Percentiles rank a stretch among this genome's conserved stretches.
Evolutionary conservation across 768 basidiomycete species (phyloP).

Genomic region (Boletus sp.): DNA sequence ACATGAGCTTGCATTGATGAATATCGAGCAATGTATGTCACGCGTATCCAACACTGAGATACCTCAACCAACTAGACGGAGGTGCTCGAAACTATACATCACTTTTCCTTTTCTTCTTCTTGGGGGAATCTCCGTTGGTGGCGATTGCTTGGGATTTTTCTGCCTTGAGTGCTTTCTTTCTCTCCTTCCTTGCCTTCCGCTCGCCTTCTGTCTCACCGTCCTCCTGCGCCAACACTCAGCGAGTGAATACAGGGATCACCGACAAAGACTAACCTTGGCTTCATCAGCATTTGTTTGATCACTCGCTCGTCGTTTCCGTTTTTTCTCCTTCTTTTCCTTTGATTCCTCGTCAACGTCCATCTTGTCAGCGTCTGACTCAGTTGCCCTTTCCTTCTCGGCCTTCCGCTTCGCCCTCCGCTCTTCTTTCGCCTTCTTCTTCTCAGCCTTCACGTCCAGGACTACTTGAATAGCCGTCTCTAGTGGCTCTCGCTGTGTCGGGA

Average conservation of each 20-base stretch:
- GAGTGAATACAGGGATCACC: slow-evolving; percentile 3
- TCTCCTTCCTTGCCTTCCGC: slow-evolving; percentile 77
- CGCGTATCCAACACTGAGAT: background rate
- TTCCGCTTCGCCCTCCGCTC: slow-evolving; percentile 69
- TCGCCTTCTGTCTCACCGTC: slow-evolving; percentile 77
- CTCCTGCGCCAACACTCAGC: slow-evolving; percentile 27
- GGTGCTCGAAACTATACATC: slow-evolving; percentile 24
- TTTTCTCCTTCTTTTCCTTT: slow-evolving; percentile 41
- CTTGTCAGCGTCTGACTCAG: slow-evolving; percentile 32
- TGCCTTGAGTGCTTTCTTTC: slow-evolving; percentile 73
- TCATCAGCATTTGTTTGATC: slow-evolving; percentile 41
- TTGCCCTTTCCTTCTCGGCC: slow-evolving; percentile 49
- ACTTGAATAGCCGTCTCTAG: slow-evolving; percentile 70
- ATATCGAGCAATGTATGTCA: background rate
- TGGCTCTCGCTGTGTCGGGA: slow-evolving; percentile 85
- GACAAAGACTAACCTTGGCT: slow-evolving; percentile 38
- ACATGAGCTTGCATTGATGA: background rate
- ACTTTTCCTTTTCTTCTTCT: slow-evolving; percentile 42
- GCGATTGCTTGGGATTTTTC: slow-evolving; percentile 57
- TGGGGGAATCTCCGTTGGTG: slow-evolving; percentile 39
- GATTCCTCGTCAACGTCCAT: slow-evolving; percentile 46
- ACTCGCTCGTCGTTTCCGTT: slow-evolving; percentile 54
- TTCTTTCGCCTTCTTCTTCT: slow-evolving; percentile 80
- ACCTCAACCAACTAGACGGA: background rate
- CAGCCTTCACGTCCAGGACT: slow-evolving; percentile 80